These are phyloP conservation scores for Taiwanofungus camphoratus DNA, from an alignment of 1,284 basidiomycete genomes.

Conservation along the genomic window DNA sequence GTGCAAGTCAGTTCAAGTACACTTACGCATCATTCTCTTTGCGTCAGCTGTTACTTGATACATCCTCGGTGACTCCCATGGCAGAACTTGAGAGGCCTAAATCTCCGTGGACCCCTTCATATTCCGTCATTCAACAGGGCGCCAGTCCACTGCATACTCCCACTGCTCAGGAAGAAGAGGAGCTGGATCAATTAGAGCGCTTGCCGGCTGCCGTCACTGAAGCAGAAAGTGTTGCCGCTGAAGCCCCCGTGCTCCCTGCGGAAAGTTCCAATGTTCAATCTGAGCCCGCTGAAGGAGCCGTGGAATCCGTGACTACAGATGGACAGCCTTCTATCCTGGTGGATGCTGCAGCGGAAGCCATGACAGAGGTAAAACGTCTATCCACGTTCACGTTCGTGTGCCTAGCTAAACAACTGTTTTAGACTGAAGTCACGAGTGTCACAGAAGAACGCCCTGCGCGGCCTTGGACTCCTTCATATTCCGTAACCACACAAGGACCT, in stretches of 20 bases:
- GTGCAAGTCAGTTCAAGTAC: too few species aligned
- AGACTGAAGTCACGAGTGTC: neutral
- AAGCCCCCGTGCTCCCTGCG: neutral
- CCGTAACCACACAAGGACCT: slow-evolving; percentile 31
- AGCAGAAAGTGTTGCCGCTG: neutral
- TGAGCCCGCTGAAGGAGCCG: neutral
- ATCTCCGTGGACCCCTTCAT: slow-evolving; percentile 13
- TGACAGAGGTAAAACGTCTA: neutral
- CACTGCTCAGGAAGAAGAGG: slow-evolving; percentile 4
- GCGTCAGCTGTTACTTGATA: slow-evolving; percentile 10
- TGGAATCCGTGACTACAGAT: neutral
- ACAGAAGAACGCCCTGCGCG: slow-evolving; percentile 12
- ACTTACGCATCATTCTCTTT: too few species aligned
- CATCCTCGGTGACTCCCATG: neutral
- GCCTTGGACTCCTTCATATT: slow-evolving; percentile 26
- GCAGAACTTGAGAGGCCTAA: slow-evolving; percentile 6
- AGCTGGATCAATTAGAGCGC: slow-evolving; percentile 10
- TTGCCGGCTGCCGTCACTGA: neutral
- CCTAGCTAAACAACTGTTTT: neutral
- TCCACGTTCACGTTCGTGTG: neutral
- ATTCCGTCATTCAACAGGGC: slow-evolving; percentile 9
- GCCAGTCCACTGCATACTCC: slow-evolving; percentile 7
- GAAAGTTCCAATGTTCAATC: neutral
- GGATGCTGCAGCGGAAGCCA: neutral
- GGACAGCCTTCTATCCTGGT: neutral